Conservation (phyloP, 306 rosid species). For the Psophocarpus tetragonolobus region DNA sequence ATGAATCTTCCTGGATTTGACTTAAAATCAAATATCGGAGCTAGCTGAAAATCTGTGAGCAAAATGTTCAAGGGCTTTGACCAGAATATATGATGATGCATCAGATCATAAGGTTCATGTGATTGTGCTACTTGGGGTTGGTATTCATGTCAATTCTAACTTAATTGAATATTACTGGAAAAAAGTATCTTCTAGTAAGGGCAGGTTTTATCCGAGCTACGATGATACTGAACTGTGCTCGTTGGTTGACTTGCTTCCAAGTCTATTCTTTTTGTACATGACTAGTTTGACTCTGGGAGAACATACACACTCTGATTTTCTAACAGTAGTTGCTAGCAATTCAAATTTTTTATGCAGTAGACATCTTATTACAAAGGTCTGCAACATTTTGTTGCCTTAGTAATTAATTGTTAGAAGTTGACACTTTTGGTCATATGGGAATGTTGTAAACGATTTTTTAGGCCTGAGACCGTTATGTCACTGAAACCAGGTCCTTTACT, state of each 20-base stretch:
- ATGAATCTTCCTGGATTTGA: slow-evolving; percentile 35
- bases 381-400: slow-evolving; percentile 1
- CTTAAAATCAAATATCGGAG: slow-evolving; percentile 12
- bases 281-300: slow-evolving; percentile 7
- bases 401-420: not conserved
- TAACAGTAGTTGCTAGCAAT: slow-evolving; percentile 5
- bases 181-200: not conserved
- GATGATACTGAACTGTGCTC: slow-evolving; percentile 1
- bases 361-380: slow-evolving; percentile 10
- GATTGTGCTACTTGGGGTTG: slow-evolving; percentile 14
- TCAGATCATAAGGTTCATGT: slow-evolving; percentile 6
- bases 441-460: slow-evolving; percentile 28
- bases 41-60: slow-evolving; percentile 27
- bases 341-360: slow-evolving; percentile 20
- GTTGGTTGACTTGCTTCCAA: slow-evolving; percentile 1
- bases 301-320: slow-evolving; percentile 31
- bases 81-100: slow-evolving; percentile 10
- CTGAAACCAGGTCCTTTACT: slow-evolving; percentile 16
- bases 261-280: slow-evolving; percentile 28
- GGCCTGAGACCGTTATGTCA: slow-evolving; percentile 7
- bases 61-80: slow-evolving; percentile 19
- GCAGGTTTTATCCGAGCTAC: slow-evolving; percentile 8
- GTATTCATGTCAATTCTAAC: slow-evolving; percentile 11
- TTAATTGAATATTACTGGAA: not conserved
- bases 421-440: not conserved